Conservation (phyloP, 1,284 basidiomycete genomes). For the Ceratobasidium sp. region DNA sequence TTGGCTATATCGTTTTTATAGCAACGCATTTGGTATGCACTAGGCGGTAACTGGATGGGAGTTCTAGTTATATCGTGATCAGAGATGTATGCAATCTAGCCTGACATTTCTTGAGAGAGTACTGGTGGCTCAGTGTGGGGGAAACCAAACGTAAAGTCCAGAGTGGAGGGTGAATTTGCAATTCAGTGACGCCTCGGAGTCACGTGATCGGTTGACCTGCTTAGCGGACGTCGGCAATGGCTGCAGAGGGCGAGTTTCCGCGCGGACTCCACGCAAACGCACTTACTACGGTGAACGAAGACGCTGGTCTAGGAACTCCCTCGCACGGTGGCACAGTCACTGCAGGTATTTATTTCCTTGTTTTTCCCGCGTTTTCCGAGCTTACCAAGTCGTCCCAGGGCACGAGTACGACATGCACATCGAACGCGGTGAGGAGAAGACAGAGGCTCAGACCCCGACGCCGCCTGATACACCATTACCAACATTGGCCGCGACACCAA, state of each 20-base stretch:
- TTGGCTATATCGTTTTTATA: no score
- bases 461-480: conserved; percentile 49
- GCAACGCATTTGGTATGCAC: no score
- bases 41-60: no score
- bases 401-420: conserved; percentile 67
- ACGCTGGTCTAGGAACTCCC: conserved; percentile 59
- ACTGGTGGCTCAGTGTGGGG: no score
- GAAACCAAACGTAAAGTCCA: no score
- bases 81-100: no score
- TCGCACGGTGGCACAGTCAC: conserved; percentile 67
- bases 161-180: no score
- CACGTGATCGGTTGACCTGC: conserved; percentile 9
- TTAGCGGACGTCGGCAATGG: conserved; percentile 11
- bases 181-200: background rate
- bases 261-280: conserved; percentile 29
- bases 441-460: conserved; percentile 50
- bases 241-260: conserved; percentile 37
- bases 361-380: background rate
- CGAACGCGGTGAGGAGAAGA: conserved; percentile 51
- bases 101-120: no score
- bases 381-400: conserved; percentile 51
- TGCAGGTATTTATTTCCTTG: conserved; percentile 39
- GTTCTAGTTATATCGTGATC: no score
- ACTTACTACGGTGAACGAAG: conserved; percentile 27
- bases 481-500: conserved; percentile 46